A percentile compares a stretch with the other conserved stretches of the same genome.
These are phyloP conservation scores for Pyrenopolyporus hunteri DNA, from an alignment of 495 filamentous ascomycete genomes.

Conservation along the genomic window DNA sequence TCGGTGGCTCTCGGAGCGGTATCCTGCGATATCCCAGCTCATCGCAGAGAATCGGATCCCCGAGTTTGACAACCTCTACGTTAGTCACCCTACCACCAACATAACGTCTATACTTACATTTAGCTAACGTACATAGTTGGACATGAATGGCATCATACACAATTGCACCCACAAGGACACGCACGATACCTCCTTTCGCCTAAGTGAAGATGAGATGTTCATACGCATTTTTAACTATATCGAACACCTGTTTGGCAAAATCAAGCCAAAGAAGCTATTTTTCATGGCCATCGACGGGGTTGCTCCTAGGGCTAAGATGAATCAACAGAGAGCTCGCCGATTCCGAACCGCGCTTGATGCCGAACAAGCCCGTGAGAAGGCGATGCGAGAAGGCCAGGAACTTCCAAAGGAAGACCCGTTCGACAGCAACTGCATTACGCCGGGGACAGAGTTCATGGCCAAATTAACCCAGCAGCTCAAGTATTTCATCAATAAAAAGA, in stretches of 20 bases:
- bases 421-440: conserved; percentile 99
- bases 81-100: conserved; percentile 45
- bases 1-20: conserved; percentile 97
- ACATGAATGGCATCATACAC: conserved; percentile 99
- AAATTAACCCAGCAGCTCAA: conserved; percentile 91
- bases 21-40: conserved; percentile 97
- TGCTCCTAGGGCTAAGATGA: conserved; percentile 98
- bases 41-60: conserved; percentile 99
- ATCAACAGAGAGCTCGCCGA: conserved; percentile 93
- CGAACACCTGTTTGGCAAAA: conserved; percentile 97
- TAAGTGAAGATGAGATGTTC: conserved; percentile 98
- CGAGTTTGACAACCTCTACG: conserved; percentile 97
- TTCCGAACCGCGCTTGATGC: conserved; percentile 94
- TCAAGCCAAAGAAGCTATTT: conserved; percentile 96
- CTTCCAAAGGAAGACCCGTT: conserved; percentile 96
- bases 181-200: conserved; percentile 79
- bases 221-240: conserved; percentile 99
- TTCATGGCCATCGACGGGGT: conserved; percentile 99
- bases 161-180: conserved; percentile 98
- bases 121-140: conserved; percentile 60
- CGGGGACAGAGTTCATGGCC: conserved; percentile 97
- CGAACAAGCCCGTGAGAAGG: conserved; percentile 87
- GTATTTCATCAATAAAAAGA: conserved; percentile 98
- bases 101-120: conserved; percentile 6
- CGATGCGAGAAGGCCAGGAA: conserved; percentile 82